Base-by-base conservation (phyloP, 257 asterid species). In the Voacanga thouarsii region DNA sequence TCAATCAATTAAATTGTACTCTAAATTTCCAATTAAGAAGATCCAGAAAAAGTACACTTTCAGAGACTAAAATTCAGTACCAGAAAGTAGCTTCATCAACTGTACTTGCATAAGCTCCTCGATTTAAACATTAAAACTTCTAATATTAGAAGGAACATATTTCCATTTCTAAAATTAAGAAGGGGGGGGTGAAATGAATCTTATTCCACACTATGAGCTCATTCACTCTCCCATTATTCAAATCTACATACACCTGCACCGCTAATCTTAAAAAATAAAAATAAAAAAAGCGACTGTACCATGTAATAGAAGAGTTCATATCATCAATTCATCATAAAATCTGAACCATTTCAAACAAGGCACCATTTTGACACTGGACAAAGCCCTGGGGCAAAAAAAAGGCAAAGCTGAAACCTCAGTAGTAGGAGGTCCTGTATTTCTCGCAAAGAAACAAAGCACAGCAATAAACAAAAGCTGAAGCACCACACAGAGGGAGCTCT, bases 41-140 rank as follows among this genome's bases (percentile, higher is more conserved):
- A 39, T 57, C 2, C 16, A 76, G 24, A 15, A 2, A 2, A 47
- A 45, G 41, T 50, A 6, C n/a, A 24, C 63, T 56, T 26, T 45
- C 24, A 45, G 23, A 77, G 77, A 72, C 59, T 41, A 60, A 21
- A 87, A 61, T 63, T 71, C n/a, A 74, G 80, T 85, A 86, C 98
- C 98, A 93, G 92, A 93, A 96, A 80, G 99, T 96, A 78, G 96
- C 97, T 83, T 96, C 99, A 86, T 96, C 98, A 81, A 96, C 99
- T 0, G 98, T 96, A 86, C 99, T 96, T 9, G 97, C 98, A 84
- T 96, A 96, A 23, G 98, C 98, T 50, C 98, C 97, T 49, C 56
- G 8, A 47, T 9, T 23, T 49, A n/a, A 71, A 26, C 75, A 71
- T 15, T 53, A n/a, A 53, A 49, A 49, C 55, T 49, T 49, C 28